phyloP scores from a whole-genome alignment of 2,329 filamentous ascomycete genomes.

The Ophiobolus disseminans region DNA sequence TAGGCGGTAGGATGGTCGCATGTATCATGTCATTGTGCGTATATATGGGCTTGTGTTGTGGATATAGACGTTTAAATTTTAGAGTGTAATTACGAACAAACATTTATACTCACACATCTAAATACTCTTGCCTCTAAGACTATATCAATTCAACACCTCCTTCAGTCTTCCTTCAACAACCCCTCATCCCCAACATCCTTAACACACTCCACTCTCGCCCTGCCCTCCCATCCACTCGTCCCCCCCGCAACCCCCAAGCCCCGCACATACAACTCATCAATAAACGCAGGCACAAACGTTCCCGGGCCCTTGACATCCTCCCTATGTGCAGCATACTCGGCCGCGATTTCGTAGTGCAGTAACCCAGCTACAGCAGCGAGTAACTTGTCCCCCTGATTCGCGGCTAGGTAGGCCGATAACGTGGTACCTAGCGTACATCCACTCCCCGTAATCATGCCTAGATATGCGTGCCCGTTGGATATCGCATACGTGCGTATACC shows the following conservation, averaged over 20 bases:
- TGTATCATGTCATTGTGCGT: background rate
- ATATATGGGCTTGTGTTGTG: background rate
- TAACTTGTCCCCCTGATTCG: slow-evolving; percentile 52
- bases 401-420: slow-evolving; percentile 75
- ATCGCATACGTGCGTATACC: slow-evolving; percentile 72
- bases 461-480: slow-evolving; percentile 75
- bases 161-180: slow-evolving; percentile 29
- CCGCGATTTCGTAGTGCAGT: slow-evolving; percentile 79
- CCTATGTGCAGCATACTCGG: slow-evolving; percentile 68
- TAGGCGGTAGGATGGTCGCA: slow-evolving; percentile 17
- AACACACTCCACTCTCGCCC: slow-evolving; percentile 26
- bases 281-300: slow-evolving; percentile 82
- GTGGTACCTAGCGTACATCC: slow-evolving; percentile 87
- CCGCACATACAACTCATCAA: slow-evolving; percentile 69
- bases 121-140: no score
- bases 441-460: slow-evolving; percentile 73
- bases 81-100: background rate
- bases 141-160: no score
- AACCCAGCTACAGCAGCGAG: slow-evolving; percentile 75
- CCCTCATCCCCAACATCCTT: slow-evolving; percentile 27
- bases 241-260: slow-evolving; percentile 22
- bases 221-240: slow-evolving; percentile 11
- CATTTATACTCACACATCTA: no score
- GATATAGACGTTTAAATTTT: background rate
- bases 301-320: slow-evolving; percentile 78